phyloP scores from a whole-genome alignment of 129 eudicot species.

The Heracleum sosnowskyi region DNA sequence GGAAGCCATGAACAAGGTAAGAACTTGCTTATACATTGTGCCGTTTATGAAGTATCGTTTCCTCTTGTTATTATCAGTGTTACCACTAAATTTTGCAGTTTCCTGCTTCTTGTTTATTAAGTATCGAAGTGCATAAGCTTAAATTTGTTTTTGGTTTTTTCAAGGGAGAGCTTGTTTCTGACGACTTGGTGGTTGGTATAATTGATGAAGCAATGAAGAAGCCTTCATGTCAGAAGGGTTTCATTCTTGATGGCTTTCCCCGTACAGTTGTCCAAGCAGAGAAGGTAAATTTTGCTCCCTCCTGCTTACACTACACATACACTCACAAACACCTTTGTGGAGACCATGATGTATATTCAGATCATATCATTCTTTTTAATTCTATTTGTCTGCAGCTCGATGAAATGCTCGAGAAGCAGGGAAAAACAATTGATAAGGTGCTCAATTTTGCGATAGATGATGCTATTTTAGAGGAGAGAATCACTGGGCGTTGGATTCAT shows the following conservation, averaged over 20 bases:
- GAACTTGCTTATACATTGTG: not conserved
- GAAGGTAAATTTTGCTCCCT: slow-evolving; percentile 36
- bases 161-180: slow-evolving; percentile 90
- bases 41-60: not conserved
- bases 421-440: slow-evolving; percentile 55
- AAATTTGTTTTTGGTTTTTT: slow-evolving; percentile 7
- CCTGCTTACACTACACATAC: not conserved
- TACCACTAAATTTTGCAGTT: not conserved
- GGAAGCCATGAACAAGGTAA: slow-evolving; percentile 92
- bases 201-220: slow-evolving; percentile 88
- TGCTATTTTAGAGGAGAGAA: slow-evolving; percentile 62
- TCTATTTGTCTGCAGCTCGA: slow-evolving; percentile 52
- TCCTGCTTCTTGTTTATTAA: not conserved
- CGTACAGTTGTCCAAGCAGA: slow-evolving; percentile 82
- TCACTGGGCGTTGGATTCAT: slow-evolving; percentile 87
- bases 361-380: not conserved
- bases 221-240: slow-evolving; percentile 88
- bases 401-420: slow-evolving; percentile 76
- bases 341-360: not conserved
- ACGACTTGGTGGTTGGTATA: slow-evolving; percentile 88
- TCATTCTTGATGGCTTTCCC: slow-evolving; percentile 92
- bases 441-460: slow-evolving; percentile 58
- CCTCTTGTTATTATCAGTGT: not conserved
- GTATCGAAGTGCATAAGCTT: not conserved
- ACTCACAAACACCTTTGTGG: not conserved